Base-by-base conservation (phyloP, 129 eudicot genomes). In the Scalesia atractyloides region DNA sequence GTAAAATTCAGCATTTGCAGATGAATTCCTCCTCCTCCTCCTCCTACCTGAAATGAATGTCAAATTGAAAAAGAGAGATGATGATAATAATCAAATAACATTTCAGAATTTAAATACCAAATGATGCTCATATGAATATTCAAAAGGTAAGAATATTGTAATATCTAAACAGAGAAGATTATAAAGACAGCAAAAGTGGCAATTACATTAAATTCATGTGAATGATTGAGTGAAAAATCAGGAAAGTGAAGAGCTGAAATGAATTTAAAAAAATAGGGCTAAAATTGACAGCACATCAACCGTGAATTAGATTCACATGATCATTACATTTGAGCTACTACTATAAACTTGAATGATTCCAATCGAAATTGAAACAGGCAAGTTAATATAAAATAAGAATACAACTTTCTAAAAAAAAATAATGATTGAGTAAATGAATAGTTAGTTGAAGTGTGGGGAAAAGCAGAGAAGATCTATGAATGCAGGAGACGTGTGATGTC, bases 1-100 rank as follows among this genome's bases (percentile, higher is more conserved):
- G 69, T 72, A 24, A 82, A 73, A 69, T 78, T 87, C 65, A 81
- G 80, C 97, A 90, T 90, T 66, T 77, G 83, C 14, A 64, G 69
- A 76, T 64, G 53, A 63, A 64, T 18, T 64, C 68, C 66, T 22
- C n/a, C n/a, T n/a, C n/a, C n/a, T n/a, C n/a, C n/a, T n/a, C n/a
- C 2, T 22, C 75, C 48, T 58, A 73, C 69, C 73, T 57, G 54
- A 68, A 79, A 76, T 72, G 5, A 70, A 62, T 7, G 6, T 2
- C 17, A 41, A 24, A 24, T 2, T 24, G 26, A 24, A 36, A 36
- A 36, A 36, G 7, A 36, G 7, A 36, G 7, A 36, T 3, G 3
- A 36, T 3, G 36, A 20, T 9, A 37, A 20, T 2, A n/a, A n/a
- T n/a, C n/a, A n/a, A n/a, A n/a, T n/a, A n/a, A n/a, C n/a, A n/a